Base-by-base conservation (phyloP, 2,329 filamentous ascomycete genomes). In the Hirsutella thompsonii region DNA sequence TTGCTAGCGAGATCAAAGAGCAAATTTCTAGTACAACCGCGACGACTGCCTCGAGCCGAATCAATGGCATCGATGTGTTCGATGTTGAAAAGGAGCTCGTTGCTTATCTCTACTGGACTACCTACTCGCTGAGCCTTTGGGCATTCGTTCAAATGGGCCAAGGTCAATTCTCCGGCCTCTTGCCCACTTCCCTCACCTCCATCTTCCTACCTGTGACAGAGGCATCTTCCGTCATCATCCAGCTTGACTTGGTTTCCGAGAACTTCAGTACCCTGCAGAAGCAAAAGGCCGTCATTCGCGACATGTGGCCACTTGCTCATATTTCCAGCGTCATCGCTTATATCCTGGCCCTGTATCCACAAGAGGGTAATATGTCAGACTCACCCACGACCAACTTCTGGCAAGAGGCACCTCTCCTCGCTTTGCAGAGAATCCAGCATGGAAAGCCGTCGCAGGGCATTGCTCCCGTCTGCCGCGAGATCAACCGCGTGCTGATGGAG, bases 1-100 rank as follows among this genome's bases (percentile, higher is more conserved):
- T 61, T 32, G 49, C 55, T 3, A 47, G 51, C 2, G 53, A 57
- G 23, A 54, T 63, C 39, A 56, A 56, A 44, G 53, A 59, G 23
- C 52, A 50, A 33, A 52, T 60, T 21, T 46, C 50, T 2, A 50
- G 47, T n/a, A 49, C 49, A 8, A 43, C 46, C 16, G 54, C 49
- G 3, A 50, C 55, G 4, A 47, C 53, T 20, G 50, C 49, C 10
- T 56, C 56, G 1, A 61, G 58, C 30, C 56, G 59, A 26, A 63
- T 66, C 46, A 66, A 66, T 20, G 62, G 62, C 9, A 55, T 66
- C 36, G 60, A 63, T 32, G 55, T 65, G 3, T 56, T 55, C 36
- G 56, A 59, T 36, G 58, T 66, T 8, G 62, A 66, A 43, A 59
- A 57, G 42, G 63, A 66, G 44, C 41, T 65, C 14, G 50, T 59